Conservation (phyloP, 2,329 filamentous ascomycete species). For the Ilyonectria sp. region DNA sequence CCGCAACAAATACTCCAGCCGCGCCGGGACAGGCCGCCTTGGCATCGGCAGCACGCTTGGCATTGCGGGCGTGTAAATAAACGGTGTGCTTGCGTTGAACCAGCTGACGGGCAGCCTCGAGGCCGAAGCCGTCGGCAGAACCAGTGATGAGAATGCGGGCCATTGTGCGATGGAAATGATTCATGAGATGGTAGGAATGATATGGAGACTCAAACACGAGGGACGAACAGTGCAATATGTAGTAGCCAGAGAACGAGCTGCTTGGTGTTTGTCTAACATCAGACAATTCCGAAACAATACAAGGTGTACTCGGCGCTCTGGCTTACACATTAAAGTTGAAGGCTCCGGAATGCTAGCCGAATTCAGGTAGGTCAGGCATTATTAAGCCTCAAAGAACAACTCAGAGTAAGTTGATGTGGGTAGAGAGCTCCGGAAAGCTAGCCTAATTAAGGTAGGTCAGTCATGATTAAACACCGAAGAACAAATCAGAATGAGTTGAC, state of each 20-base stretch:
- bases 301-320: not conserved
- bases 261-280: not conserved
- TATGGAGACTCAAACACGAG: not conserved
- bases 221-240: not conserved
- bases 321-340: no score
- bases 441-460: not conserved
- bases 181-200: not conserved
- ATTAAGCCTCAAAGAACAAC: not conserved
- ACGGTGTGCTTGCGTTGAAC: conserved; percentile 40
- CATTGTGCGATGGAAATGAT: conserved; percentile 18
- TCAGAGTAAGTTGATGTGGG: not conserved
- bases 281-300: not conserved
- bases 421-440: not conserved
- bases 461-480: not conserved
- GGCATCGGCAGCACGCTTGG: conserved; percentile 36
- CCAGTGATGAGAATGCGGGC: conserved; percentile 43
- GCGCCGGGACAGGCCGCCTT: conserved; percentile 34
- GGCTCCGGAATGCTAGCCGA: not conserved
- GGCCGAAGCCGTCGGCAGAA: conserved; percentile 40
- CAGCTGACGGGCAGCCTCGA: conserved; percentile 36
- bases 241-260: not conserved
- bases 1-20: conserved; percentile 27
- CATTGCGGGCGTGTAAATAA: conserved; percentile 37
- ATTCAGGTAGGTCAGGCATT: not conserved
- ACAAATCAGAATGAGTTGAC: not conserved